Evolutionary conservation across 2,329 filamentous ascomycete species (phyloP).

Genomic region (Botryotinia narcissicola): DNA sequence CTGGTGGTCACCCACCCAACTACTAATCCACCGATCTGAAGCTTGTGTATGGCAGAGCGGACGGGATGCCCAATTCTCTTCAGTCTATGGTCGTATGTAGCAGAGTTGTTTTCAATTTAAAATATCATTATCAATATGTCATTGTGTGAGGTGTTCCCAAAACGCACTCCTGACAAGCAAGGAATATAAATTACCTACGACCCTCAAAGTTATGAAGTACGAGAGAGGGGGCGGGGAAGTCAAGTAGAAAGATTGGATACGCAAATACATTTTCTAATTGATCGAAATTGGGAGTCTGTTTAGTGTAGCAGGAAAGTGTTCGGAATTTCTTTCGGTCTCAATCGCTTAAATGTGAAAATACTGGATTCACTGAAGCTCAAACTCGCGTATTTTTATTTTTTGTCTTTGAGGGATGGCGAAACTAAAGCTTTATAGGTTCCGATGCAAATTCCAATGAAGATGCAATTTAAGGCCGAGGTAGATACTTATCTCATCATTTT

Average conservation of each 20-base stretch:
- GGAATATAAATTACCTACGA: accelerated
- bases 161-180: too few relatives aligned
- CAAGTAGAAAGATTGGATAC: too few relatives aligned
- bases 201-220: accelerated
- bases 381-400: not conserved
- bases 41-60: too few relatives aligned
- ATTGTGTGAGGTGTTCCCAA: too few relatives aligned
- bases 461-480: not conserved
- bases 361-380: not conserved
- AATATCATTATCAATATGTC: too few relatives aligned
- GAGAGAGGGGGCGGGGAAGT: not conserved
- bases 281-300: not conserved
- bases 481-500: too few relatives aligned
- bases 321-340: not conserved
- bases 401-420: not conserved
- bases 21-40: too few relatives aligned
- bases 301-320: not conserved
- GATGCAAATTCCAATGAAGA: not conserved
- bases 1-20: too few relatives aligned
- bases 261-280: not conserved
- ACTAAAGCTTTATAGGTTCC: not conserved
- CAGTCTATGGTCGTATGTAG: too few relatives aligned
- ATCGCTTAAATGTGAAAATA: not conserved
- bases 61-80: too few relatives aligned
- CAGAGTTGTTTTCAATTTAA: accelerated